Percentiles rank a stretch among this genome's conserved stretches.
Evolutionary conservation across 2,329 filamentous ascomycete genomes (phyloP).

Genomic region (Neonectria magnoliae): DNA sequence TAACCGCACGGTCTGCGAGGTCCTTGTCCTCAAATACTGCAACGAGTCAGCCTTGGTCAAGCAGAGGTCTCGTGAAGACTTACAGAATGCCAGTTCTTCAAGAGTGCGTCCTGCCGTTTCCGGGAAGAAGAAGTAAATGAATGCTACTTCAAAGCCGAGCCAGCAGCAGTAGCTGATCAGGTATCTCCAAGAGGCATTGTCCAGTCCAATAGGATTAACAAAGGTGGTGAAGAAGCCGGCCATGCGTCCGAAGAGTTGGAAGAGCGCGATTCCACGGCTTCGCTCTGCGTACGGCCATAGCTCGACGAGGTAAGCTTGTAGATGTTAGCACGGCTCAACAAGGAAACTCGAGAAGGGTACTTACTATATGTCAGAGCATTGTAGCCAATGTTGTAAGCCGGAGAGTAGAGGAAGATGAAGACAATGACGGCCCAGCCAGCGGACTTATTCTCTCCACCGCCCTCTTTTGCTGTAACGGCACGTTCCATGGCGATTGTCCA

Average conservation of each 20-base stretch:
- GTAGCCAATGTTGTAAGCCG: conserved; percentile 53
- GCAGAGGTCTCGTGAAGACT: background rate
- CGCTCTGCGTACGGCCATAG: conserved; percentile 66
- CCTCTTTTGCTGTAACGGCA: conserved; percentile 45
- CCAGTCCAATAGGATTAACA: conserved; percentile 38
- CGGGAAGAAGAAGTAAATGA: conserved; percentile 82
- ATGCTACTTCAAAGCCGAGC: conserved; percentile 40
- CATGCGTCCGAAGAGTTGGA: conserved; percentile 55
- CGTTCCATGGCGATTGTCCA: conserved; percentile 61
- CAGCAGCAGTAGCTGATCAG: conserved; percentile 38
- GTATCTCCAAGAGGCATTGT: conserved; percentile 31
- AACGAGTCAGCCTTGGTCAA: background rate
- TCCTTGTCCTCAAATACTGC: conserved; percentile 24
- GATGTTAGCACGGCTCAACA: background rate
- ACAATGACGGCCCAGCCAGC: conserved; percentile 57
- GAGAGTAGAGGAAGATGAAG: conserved; percentile 53
- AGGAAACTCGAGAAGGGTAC: conserved; percentile 17
- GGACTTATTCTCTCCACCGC: conserved; percentile 40
- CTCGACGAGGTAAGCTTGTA: conserved; percentile 61
- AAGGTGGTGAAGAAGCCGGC: conserved; percentile 36
- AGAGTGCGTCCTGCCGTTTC: conserved; percentile 80
- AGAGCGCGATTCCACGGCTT: conserved; percentile 61
- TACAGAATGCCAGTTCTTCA: conserved; percentile 63
- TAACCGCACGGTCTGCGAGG: conserved; percentile 6
- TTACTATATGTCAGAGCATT: conserved; percentile 68